Conservation (phyloP, 805 yeast species). For the Saturnispora saitoi region DNA sequence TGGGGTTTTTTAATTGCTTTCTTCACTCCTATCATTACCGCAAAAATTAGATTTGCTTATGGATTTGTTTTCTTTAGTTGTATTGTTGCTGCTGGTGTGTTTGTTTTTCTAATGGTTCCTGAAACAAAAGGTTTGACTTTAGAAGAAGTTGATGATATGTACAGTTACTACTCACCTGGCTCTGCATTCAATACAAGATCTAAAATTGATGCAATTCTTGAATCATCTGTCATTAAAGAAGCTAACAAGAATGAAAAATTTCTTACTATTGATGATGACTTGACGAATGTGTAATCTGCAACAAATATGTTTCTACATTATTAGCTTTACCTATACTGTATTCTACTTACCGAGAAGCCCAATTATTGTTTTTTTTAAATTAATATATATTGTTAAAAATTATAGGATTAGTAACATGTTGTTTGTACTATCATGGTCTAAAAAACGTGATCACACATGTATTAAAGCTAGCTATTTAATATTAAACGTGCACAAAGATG, state of each 20-base stretch:
- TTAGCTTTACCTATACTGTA: too few relatives aligned
- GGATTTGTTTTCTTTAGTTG: constrained; percentile 32
- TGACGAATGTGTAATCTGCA: too few relatives aligned
- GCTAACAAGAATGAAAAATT: neutral
- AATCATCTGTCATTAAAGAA: neutral
- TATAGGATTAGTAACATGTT: too few relatives aligned
- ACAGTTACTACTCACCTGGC: constrained; percentile 24
- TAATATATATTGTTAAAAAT: too few relatives aligned
- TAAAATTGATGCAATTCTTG: neutral
- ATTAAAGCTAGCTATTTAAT: too few relatives aligned
- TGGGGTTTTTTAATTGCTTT: constrained; percentile 48
- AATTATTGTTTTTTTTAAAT: too few relatives aligned
- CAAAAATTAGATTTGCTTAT: constrained; percentile 43
- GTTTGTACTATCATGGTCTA: too few relatives aligned
- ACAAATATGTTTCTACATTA: too few relatives aligned
- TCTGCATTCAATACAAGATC: constrained; percentile 8
- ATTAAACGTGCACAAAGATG: too few relatives aligned
- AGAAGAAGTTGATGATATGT: constrained; percentile 46
- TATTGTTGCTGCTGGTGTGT: constrained; percentile 41
- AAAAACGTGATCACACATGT: too few relatives aligned
- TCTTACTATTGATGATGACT: too few relatives aligned
- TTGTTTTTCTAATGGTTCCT: constrained; percentile 41
- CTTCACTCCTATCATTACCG: constrained; percentile 45
- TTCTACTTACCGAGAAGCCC: too few relatives aligned
- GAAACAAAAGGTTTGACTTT: constrained; percentile 47